Percentiles rank a stretch among this genome's conserved stretches.
Conservation (phyloP, 768 basidiomycete genomes). For the Pleurotus ostreatus region DNA sequence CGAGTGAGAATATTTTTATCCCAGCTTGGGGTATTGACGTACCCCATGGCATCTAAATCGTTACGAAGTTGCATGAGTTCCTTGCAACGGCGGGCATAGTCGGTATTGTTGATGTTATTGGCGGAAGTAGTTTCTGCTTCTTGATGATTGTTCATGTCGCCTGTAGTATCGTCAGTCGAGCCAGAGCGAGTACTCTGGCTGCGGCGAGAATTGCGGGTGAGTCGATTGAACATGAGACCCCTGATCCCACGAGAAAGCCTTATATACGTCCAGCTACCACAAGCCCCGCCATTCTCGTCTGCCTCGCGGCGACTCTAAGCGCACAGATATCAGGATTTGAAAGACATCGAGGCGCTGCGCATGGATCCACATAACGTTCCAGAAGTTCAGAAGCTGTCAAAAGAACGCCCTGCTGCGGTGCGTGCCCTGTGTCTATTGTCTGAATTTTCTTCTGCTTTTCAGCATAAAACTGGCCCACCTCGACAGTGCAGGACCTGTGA, state of each 20-base stretch:
- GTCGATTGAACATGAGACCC: not conserved
- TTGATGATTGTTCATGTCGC: not conserved
- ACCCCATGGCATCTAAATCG: constrained; percentile 39
- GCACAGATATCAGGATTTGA: not conserved
- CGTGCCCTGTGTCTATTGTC: too few species aligned
- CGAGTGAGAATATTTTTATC: not conserved
- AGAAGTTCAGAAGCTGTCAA: too few species aligned
- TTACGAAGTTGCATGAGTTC: constrained; percentile 34
- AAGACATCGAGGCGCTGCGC: not conserved
- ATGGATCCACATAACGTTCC: not conserved
- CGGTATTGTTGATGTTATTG: constrained; percentile 15
- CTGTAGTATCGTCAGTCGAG: not conserved
- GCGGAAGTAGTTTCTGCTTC: not conserved
- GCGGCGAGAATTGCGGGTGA: not conserved
- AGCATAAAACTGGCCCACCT: too few species aligned
- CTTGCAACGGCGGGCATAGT: constrained; percentile 35
- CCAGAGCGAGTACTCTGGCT: not conserved
- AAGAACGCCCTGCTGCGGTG: too few species aligned
- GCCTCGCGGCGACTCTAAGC: not conserved
- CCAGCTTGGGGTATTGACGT: constrained; percentile 4
- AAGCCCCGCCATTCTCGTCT: not conserved
- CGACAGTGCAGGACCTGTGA: too few species aligned
- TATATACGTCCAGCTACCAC: not conserved
- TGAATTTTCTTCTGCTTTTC: too few species aligned
- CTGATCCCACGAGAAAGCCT: not conserved